Base-by-base conservation (phyloP, 2,329 filamentous ascomycete species). In the Alternaria consortialis region DNA sequence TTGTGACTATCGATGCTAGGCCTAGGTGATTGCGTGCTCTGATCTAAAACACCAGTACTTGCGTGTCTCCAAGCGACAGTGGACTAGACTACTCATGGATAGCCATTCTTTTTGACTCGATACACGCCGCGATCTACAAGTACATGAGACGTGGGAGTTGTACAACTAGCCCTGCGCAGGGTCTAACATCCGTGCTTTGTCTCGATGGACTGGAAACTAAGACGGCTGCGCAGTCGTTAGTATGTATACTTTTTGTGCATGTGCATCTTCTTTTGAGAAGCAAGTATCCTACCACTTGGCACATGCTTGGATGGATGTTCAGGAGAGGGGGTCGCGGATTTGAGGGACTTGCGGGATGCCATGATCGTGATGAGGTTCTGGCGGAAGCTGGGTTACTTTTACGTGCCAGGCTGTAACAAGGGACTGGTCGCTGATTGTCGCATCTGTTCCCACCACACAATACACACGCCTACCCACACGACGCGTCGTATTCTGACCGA, bases 201-300 rank as follows among this genome's bases (percentile, higher is more conserved):
- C 20, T 11, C n/a, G 46, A 27, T 50, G 20, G 13, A 25, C 32
- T 50, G 46, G 46, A 32, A 50, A 27, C 46, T 50, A 27, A 37
- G 7, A 50, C 31, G 20, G 32, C 32, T 36, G 23, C 32, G 46
- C 46, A 51, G 57, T 39, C 51, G 57, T 60, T 51, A 46, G 39
- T 50, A 32, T 34, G 5, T 31, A 20, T 60, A 27, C 53, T 56
- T 60, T 60, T 56, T 60, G 52, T 46, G 53, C 44, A 55, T 29
- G 11, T 34, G 29, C 27, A 43, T 53, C 25, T 17, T 8, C 34
- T 17, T 23, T 25, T 15, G 53, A 60, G 57, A 60, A 60, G 57
- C 44, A 60, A 60, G 57, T 32, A 29, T 34, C 15, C n/a, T 29
- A 20, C 25, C 7, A 17, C 46, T 50, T 50, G 46, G 46, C 46